phyloP scores from a whole-genome alignment of 345 rosid genomes.

The Populus pruinosa region DNA sequence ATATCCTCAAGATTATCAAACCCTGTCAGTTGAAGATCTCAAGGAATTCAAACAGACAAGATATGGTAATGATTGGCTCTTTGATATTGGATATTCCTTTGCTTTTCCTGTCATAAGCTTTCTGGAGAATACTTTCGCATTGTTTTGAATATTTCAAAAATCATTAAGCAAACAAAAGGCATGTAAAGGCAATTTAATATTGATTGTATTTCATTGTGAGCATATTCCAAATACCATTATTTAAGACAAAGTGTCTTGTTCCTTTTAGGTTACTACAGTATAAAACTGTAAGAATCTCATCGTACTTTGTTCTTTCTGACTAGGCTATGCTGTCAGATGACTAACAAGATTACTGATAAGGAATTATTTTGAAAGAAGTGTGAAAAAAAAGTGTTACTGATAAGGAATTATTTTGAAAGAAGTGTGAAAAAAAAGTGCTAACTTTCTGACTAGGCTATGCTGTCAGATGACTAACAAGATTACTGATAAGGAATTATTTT shows the following conservation, averaged over 20 bases:
- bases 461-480: neutral
- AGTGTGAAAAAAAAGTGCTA: no score
- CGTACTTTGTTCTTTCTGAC: neutral
- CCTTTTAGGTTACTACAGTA: neutral
- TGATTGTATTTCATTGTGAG: neutral
- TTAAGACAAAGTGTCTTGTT: neutral
- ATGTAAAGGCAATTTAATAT: neutral
- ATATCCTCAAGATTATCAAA: slow-evolving; percentile 82
- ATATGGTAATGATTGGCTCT: slow-evolving; percentile 61
- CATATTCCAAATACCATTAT: neutral
- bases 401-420: no score
- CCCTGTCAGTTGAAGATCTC: slow-evolving; percentile 88
- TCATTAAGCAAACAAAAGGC: neutral
- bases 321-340: neutral
- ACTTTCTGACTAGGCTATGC: neutral
- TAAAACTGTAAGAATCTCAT: neutral
- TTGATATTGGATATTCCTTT: slow-evolving; percentile 6
- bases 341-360: neutral
- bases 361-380: neutral
- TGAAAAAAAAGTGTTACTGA: no score
- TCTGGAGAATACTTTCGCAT: neutral
- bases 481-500: neutral
- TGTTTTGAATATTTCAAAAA: neutral
- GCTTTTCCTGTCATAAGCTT: neutral
- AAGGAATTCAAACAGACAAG: slow-evolving; percentile 95